phyloP scores from a whole-genome alignment of 805 yeast genomes.

The Candida ulmi region DNA sequence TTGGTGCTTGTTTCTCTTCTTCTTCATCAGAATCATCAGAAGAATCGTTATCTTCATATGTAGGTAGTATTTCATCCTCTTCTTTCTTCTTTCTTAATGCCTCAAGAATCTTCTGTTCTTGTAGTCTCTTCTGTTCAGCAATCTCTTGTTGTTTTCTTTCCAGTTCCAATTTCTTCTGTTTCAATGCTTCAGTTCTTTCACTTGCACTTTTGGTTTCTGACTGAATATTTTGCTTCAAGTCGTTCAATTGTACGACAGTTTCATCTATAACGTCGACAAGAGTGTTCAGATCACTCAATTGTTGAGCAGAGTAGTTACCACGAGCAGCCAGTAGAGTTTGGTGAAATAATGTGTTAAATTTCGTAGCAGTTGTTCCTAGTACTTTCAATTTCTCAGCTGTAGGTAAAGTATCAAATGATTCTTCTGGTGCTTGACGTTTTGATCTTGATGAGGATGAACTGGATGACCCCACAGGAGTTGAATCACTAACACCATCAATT shows the following conservation, averaged over 20 bases:
- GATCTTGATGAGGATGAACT: not conserved
- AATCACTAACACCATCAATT: slow-evolving; percentile 5
- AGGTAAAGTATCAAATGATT: not conserved
- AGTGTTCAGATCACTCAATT: slow-evolving; percentile 5
- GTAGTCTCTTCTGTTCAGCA: slow-evolving; percentile 7
- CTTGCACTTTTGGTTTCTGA: slow-evolving; percentile 8
- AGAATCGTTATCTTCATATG: slow-evolving; percentile 9
- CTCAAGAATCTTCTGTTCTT: slow-evolving; percentile 7
- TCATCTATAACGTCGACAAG: slow-evolving; percentile 9
- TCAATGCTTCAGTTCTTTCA: slow-evolving; percentile 7
- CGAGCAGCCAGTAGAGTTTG: slow-evolving; percentile 12
- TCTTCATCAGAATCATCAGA: slow-evolving; percentile 10
- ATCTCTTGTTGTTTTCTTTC: slow-evolving; percentile 9
- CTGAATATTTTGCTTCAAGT: slow-evolving; percentile 10
- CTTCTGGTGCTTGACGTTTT: not conserved
- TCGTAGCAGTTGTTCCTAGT: slow-evolving; percentile 7
- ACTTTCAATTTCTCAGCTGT: slow-evolving; percentile 10
- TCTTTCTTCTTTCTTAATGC: slow-evolving; percentile 6
- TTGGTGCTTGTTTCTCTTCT: not conserved
- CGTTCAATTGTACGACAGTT: slow-evolving; percentile 13
- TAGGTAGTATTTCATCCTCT: slow-evolving; percentile 16
- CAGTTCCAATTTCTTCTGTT: slow-evolving; percentile 11
- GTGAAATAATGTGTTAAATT: slow-evolving; percentile 18
- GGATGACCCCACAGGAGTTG: not conserved
- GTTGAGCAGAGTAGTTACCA: slow-evolving; percentile 11